Evolutionary conservation across 805 yeast genomes (phyloP).

Genomic region (Cyberlindnera maclurae): DNA sequence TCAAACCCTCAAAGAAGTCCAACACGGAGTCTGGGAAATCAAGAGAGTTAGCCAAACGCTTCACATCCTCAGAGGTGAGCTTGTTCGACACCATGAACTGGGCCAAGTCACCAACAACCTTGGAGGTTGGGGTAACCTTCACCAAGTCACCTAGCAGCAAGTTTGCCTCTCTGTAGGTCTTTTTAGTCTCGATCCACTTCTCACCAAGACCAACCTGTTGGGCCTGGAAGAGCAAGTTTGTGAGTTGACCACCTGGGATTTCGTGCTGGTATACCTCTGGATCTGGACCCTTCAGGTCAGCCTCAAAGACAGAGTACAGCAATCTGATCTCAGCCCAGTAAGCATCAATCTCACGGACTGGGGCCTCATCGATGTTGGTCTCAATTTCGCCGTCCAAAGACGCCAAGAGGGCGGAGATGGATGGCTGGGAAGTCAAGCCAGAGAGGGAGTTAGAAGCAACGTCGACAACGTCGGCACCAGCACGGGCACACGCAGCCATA

Average conservation of each 20-base stretch:
- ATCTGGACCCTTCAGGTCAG: constrained; percentile 98
- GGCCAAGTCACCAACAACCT: constrained; percentile 99
- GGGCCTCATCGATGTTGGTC: constrained; percentile 59
- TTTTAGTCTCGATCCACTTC: constrained; percentile 94
- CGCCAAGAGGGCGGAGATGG: constrained; percentile 86
- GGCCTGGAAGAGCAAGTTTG: constrained; percentile 97
- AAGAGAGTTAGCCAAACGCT: constrained; percentile 76
- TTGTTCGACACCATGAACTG: constrained; percentile 98
- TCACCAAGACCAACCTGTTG: constrained; percentile 97
- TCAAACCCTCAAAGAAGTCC: constrained; percentile 97
- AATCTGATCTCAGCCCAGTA: constrained; percentile 99
- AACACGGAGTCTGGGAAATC: constrained; percentile 98
- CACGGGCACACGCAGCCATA: constrained; percentile 87
- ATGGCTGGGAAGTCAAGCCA: constrained; percentile 98
- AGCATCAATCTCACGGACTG: constrained; percentile 78
- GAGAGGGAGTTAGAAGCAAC: constrained; percentile 97
- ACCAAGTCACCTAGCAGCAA: constrained; percentile 90
- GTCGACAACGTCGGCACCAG: constrained; percentile 98
- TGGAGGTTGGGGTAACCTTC: constrained; percentile 98
- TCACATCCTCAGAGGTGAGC: constrained; percentile 77
- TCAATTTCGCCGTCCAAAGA: constrained; percentile 82
- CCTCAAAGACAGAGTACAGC: constrained; percentile 93
- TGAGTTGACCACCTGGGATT: constrained; percentile 99
- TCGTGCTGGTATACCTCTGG: constrained; percentile 98
- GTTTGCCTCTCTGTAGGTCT: constrained; percentile 89